Conservation (phyloP, 2,329 filamentous ascomycete species). For the Alternaria ethzedia region DNA sequence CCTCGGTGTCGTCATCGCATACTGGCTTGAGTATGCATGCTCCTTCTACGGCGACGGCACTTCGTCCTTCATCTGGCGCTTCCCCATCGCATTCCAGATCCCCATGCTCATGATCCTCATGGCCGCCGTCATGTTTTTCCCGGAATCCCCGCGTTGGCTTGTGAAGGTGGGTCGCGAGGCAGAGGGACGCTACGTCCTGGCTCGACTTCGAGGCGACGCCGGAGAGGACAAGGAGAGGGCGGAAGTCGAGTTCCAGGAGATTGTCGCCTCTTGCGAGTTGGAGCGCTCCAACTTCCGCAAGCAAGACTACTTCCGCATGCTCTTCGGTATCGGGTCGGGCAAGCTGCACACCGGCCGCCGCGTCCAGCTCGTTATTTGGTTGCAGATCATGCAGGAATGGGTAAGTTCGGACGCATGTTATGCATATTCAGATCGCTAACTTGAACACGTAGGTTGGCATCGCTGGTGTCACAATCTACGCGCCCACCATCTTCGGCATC, state of each 20-base stretch:
- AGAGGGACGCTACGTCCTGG: constrained; percentile 71
- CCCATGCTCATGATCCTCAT: constrained; percentile 66
- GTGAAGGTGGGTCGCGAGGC: constrained; percentile 70
- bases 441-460: background rate
- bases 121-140: constrained; percentile 67
- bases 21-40: constrained; percentile 61
- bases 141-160: constrained; percentile 72
- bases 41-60: constrained; percentile 66
- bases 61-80: constrained; percentile 69
- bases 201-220: constrained; percentile 66
- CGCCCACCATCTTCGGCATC: constrained; percentile 67
- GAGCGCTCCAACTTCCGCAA: constrained; percentile 58
- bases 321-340: constrained; percentile 69
- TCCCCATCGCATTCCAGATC: constrained; percentile 74
- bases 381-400: constrained; percentile 75
- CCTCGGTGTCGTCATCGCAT: constrained; percentile 69
- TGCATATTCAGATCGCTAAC: constrained; percentile 47
- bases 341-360: constrained; percentile 71
- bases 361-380: constrained; percentile 73
- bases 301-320: constrained; percentile 69
- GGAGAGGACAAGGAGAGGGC: constrained; percentile 56
- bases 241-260: constrained; percentile 66
- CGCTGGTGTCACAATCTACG: constrained; percentile 67
- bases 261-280: constrained; percentile 66
- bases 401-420: constrained; percentile 52